phyloP scores from a whole-genome alignment of 768 basidiomycete species.

The Boletales sp. region DNA sequence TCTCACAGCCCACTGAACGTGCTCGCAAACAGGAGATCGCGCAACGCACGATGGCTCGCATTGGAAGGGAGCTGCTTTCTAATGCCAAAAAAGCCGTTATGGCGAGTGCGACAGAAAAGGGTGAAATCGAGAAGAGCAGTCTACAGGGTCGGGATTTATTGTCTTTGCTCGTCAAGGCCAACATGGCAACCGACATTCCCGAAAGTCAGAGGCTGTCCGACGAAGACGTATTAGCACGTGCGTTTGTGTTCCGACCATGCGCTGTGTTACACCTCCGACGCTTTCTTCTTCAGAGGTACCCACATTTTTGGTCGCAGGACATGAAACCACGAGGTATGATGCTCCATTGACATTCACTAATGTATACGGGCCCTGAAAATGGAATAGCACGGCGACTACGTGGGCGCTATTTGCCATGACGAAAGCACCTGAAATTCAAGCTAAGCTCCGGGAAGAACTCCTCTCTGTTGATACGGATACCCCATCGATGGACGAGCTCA shows the following conservation, averaged over 20 bases:
- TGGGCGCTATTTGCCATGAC: constrained; percentile 62
- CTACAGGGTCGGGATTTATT: no score
- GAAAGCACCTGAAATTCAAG: constrained; percentile 45
- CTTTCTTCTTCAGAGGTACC: constrained; percentile 39
- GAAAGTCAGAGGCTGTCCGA: constrained; percentile 54
- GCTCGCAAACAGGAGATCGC: constrained; percentile 7
- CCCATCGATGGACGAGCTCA: constrained; percentile 68
- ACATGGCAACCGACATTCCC: constrained; percentile 42
- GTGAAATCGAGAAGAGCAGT: constrained; percentile 30
- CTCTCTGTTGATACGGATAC: constrained; percentile 47
- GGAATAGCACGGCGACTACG: constrained; percentile 35
- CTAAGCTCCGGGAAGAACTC: constrained; percentile 57
- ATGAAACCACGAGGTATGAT: constrained; percentile 50
- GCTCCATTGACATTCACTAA: not conserved
- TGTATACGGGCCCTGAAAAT: not conserved
- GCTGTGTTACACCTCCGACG: not conserved
- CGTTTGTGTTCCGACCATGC: constrained; percentile 13
- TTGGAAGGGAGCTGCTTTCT: constrained; percentile 48
- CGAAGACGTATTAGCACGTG: constrained; percentile 54
- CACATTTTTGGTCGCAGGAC: constrained; percentile 55
- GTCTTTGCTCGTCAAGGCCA: no score
- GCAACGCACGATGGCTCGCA: constrained; percentile 26
- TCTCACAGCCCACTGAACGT: constrained; percentile 21
- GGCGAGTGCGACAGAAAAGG: constrained; percentile 12
- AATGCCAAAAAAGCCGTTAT: constrained; percentile 4